Conservation (phyloP, 2,329 filamentous ascomycete species). For the Coleophoma eucalyptorum region DNA sequence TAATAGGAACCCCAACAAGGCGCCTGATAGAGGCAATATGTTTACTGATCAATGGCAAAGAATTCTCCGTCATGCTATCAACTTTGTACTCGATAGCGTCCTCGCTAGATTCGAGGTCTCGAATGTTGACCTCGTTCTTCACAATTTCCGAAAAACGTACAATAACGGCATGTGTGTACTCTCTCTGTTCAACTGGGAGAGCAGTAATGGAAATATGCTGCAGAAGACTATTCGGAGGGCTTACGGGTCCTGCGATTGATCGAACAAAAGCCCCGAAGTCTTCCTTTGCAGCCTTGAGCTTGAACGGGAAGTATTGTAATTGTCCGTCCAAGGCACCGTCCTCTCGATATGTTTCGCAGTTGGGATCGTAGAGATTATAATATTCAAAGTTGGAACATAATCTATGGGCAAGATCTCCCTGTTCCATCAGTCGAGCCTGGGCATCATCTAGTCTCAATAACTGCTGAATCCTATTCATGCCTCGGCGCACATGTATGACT, state of each 20-base stretch:
- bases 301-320: slow-evolving; percentile 37
- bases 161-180: slow-evolving; percentile 61
- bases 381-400: slow-evolving; percentile 70
- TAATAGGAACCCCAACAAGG: slow-evolving; percentile 41
- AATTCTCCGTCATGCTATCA: slow-evolving; percentile 23
- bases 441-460: slow-evolving; percentile 57
- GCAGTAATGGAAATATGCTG: slow-evolving; percentile 51
- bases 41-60: slow-evolving; percentile 8
- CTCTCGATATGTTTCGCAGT: slow-evolving; percentile 24
- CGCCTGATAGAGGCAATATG: slow-evolving; percentile 6
- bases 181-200: slow-evolving; percentile 39
- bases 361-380: slow-evolving; percentile 65
- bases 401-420: slow-evolving; percentile 44
- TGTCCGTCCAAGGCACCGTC: slow-evolving; percentile 29
- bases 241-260: slow-evolving; percentile 45
- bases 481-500: slow-evolving; percentile 64
- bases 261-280: slow-evolving; percentile 53
- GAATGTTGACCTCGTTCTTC: slow-evolving; percentile 50
- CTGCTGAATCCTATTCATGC: slow-evolving; percentile 56
- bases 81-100: slow-evolving; percentile 58
- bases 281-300: slow-evolving; percentile 43
- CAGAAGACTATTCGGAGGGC: slow-evolving; percentile 44
- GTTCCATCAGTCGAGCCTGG: slow-evolving; percentile 44
- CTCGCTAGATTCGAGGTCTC: slow-evolving; percentile 60
- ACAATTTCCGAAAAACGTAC: slow-evolving; percentile 53